phyloP scores from a whole-genome alignment of 306 rosid species.

The Malus orientalis region DNA sequence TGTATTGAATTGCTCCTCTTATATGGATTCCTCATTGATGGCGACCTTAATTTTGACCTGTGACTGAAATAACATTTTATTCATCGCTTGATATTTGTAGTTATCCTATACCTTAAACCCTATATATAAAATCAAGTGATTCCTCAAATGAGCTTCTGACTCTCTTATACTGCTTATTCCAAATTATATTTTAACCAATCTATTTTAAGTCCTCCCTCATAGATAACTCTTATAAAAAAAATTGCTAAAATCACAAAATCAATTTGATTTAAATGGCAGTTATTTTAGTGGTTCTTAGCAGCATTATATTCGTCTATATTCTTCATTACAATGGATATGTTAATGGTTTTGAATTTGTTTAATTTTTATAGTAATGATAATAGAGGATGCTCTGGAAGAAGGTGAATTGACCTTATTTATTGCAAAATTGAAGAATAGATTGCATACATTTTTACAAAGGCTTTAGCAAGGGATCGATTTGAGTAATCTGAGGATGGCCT shows the following conservation, averaged over 20 bases:
- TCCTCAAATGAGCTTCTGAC: neutral
- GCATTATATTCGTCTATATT: too few relatives aligned
- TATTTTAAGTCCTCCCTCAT: neutral
- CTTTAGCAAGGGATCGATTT: too few relatives aligned
- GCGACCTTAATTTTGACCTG: slow-evolving; percentile 13
- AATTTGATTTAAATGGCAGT: too few relatives aligned
- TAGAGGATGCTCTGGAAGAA: too few relatives aligned
- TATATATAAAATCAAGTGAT: neutral
- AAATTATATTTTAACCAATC: neutral
- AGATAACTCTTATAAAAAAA: neutral
- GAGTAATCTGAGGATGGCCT: too few relatives aligned
- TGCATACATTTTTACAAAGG: too few relatives aligned
- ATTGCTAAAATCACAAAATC: neutral
- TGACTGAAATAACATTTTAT: neutral
- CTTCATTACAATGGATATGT: too few relatives aligned
- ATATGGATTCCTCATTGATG: neutral
- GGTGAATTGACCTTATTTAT: too few relatives aligned
- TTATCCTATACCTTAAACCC: neutral
- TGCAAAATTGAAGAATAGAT: too few relatives aligned
- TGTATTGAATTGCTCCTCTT: neutral
- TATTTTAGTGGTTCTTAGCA: too few relatives aligned
- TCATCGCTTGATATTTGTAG: neutral
- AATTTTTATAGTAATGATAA: too few relatives aligned
- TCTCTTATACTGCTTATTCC: neutral
- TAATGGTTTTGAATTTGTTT: too few relatives aligned